These are phyloP conservation scores for Aristolochia contorta DNA, from an alignment of 164 flowering plant species.

Conservation along the genomic window DNA sequence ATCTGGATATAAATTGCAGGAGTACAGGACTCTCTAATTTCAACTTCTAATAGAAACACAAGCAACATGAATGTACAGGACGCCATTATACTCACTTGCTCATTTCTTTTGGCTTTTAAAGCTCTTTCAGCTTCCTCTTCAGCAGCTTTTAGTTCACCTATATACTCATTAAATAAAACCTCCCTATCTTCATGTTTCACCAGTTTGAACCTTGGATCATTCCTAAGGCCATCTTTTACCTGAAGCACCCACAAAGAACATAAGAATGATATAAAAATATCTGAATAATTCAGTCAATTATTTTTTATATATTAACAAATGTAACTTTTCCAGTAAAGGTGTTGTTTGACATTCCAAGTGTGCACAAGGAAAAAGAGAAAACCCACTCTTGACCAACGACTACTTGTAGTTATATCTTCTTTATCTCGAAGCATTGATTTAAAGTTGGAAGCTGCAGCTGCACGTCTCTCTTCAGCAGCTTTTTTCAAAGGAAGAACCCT, in stretches of 20 bases:
- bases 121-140: conserved; percentile 48
- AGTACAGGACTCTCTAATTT: too few relatives aligned
- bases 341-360: too few relatives aligned
- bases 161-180: conserved; percentile 60
- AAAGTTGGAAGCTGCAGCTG: conserved; percentile 60
- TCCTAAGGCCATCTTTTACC: conserved; percentile 83
- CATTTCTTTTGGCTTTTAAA: conserved; percentile 62
- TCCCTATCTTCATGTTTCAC: conserved; percentile 93
- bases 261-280: not conserved
- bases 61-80: not conserved
- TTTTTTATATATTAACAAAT: too few relatives aligned
- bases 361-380: not conserved
- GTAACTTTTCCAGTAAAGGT: too few relatives aligned
- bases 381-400: conserved; percentile 96
- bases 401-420: conserved; percentile 45
- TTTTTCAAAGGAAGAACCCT: conserved; percentile 72
- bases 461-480: conserved; percentile 74
- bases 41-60: not conserved
- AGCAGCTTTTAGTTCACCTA: conserved; percentile 61
- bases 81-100: conserved; percentile 40
- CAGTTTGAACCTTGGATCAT: conserved; percentile 79
- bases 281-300: too few relatives aligned
- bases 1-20: too few relatives aligned
- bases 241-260: conserved; percentile 10
- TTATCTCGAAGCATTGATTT: conserved; percentile 81